Percentiles rank a stretch among this genome's conserved stretches.
phyloP scores from a whole-genome alignment of 805 yeast genomes.

The Candida boleticola region DNA sequence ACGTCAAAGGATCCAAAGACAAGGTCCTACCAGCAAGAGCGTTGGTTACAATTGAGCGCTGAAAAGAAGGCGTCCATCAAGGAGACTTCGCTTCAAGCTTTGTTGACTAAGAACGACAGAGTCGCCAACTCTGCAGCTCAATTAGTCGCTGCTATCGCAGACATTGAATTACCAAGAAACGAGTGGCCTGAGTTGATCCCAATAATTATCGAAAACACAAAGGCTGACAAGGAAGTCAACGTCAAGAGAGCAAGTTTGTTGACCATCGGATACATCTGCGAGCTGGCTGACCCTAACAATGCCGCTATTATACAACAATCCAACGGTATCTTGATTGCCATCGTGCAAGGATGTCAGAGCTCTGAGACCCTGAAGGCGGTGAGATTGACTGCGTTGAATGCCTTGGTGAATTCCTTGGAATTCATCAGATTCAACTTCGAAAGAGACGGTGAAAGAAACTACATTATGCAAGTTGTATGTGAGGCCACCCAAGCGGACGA shows the following conservation, averaged over 20 bases:
- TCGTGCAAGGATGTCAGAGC: conserved; percentile 92
- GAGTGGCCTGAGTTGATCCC: conserved; percentile 89
- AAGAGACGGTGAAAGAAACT: conserved; percentile 92
- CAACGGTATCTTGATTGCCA: conserved; percentile 89
- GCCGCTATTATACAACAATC: conserved; percentile 79
- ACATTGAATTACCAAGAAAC: conserved; percentile 81
- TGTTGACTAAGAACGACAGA: conserved; percentile 64
- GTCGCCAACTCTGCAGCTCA: conserved; percentile 91
- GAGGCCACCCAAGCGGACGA: conserved; percentile 95
- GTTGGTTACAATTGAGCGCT: conserved; percentile 68
- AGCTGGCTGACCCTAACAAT: conserved; percentile 81
- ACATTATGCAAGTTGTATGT: conserved; percentile 97
- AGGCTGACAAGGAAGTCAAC: conserved; percentile 69
- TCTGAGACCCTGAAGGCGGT: conserved; percentile 74
- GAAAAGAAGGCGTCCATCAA: conserved; percentile 64
- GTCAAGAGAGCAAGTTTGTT: conserved; percentile 85
- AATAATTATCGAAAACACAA: conserved; percentile 82
- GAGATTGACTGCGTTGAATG: conserved; percentile 86
- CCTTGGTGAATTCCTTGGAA: conserved; percentile 85
- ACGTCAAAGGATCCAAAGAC: conserved; percentile 74
- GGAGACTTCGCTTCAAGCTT: conserved; percentile 53
- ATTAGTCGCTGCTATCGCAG: conserved; percentile 95
- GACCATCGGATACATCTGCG: conserved; percentile 95
- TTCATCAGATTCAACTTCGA: conserved; percentile 87
- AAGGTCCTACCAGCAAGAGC: conserved; percentile 56